Conservation (phyloP, 495 filamentous ascomycete genomes). For the Apodospora peruviana region DNA sequence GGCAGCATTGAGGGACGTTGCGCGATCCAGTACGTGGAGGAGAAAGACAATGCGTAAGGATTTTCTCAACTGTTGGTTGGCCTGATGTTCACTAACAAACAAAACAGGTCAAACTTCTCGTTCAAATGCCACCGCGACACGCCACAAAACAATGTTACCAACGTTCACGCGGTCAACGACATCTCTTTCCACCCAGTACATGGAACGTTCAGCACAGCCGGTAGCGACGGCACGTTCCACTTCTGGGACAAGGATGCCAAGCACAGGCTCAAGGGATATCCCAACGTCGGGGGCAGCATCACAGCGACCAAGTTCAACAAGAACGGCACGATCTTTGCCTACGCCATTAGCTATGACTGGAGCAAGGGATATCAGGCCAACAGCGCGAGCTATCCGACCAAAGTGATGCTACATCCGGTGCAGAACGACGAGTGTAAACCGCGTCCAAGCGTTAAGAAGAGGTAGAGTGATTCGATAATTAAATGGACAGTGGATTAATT, state of each 20-base stretch:
- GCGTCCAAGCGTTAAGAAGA: constrained; percentile 35
- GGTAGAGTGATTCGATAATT: constrained; percentile 20
- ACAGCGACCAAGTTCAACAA: constrained; percentile 77
- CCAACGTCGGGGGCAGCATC: constrained; percentile 80
- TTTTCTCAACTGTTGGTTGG: neutral
- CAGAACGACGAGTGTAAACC: constrained; percentile 61
- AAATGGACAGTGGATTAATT: too few species aligned
- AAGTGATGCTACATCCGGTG: constrained; percentile 89
- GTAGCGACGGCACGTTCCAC: constrained; percentile 87
- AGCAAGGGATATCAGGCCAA: constrained; percentile 82
- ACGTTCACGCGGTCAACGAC: constrained; percentile 86
- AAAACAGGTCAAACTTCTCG: constrained; percentile 70
- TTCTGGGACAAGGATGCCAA: constrained; percentile 96
- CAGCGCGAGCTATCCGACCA: constrained; percentile 63
- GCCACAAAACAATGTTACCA: constrained; percentile 54
- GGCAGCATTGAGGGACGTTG: constrained; percentile 89
- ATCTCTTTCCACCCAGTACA: constrained; percentile 87
- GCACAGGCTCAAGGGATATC: constrained; percentile 84
- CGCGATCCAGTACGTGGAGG: constrained; percentile 87
- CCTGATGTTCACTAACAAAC: neutral
- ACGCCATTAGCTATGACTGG: constrained; percentile 94
- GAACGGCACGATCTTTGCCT: constrained; percentile 80
- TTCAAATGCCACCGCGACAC: constrained; percentile 94
- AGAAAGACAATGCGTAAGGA: constrained; percentile 67
- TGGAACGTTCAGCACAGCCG: constrained; percentile 89